Base-by-base conservation (phyloP, 306 rosid genomes). In the Arachis hypogaea region DNA sequence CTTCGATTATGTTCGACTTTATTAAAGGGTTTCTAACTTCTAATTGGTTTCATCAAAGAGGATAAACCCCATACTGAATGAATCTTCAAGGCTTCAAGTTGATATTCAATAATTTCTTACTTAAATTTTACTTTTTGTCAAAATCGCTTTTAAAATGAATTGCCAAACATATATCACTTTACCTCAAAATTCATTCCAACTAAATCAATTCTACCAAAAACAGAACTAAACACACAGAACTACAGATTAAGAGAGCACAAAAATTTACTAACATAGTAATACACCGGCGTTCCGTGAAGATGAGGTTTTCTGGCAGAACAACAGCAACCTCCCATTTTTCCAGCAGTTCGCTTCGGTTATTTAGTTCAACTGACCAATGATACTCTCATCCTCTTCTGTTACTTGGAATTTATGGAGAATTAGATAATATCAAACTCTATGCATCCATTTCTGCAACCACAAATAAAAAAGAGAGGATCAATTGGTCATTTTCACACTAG, bases 291-390 rank as follows among this genome's bases (percentile, higher is more conserved):
- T 64, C 93, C 95, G 46, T 83, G 89, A 71, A 88, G 79, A 73
- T 82, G 91, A 78, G 93, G 81, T 80, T 87, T 93, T 82, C 96
- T 85, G 65, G 93, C 85, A 75, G 96, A 87, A 83, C 96, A 87
- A 82, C 98, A 93, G 81, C 96, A 93, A 58, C 98, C 91, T 78
- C 98, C 96, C 98, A 93, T 93, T 86, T 47, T 68, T 76, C 49
- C 69, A 70, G 75, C 82, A 63, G 63, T 52, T 69, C 38, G 29
- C 38, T 70, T 76, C 62, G 66, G 68, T 81, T 71, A 86, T 80
- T 75, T 56, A 70, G 71, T 68, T 68, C 76, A 85, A 77, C 68
- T 71, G 12, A 59, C 36, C 74, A 69, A 40, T 64, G 55, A 83
- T 5, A 16, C 51, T 72, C 55, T 77, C 90, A 86, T 82, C 18